A percentile compares a stretch with the other conserved stretches of the same genome.
Conservation (phyloP, 139 green algal species). For the Closterium sp. region DNA sequence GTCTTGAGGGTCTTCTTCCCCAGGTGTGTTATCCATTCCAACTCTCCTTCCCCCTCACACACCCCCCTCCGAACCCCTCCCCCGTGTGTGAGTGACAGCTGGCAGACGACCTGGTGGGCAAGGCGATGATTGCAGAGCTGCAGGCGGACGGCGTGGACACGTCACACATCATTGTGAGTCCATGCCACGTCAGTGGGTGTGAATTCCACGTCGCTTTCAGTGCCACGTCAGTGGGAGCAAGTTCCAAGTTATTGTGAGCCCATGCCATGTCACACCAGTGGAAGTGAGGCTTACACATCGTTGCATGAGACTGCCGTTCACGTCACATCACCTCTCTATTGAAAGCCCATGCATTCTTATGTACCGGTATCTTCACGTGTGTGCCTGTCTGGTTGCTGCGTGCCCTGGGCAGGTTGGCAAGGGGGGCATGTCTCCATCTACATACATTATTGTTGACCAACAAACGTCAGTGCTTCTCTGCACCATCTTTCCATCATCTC, state of each 20-base stretch:
- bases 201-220: neutral
- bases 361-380: no score
- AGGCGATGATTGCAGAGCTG: slow-evolving; percentile 71
- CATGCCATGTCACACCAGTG: neutral
- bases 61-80: neutral
- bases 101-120: slow-evolving; percentile 49
- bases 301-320: no score
- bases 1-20: no score
- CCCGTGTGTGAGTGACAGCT: slow-evolving; percentile 14
- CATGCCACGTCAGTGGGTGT: neutral
- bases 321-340: no score
- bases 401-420: neutral
- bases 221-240: neutral
- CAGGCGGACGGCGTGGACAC: slow-evolving; percentile 80
- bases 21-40: no score
- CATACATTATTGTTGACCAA: neutral
- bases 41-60: no score
- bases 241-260: neutral
- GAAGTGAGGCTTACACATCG: no score
- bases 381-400: no score
- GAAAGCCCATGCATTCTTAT: no score
- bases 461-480: neutral
- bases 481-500: neutral
- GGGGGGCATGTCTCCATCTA: neutral
- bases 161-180: slow-evolving; percentile 63